These are phyloP conservation scores for Kuraishia cidri DNA, from an alignment of 805 yeast species.

Conservation along the genomic window DNA sequence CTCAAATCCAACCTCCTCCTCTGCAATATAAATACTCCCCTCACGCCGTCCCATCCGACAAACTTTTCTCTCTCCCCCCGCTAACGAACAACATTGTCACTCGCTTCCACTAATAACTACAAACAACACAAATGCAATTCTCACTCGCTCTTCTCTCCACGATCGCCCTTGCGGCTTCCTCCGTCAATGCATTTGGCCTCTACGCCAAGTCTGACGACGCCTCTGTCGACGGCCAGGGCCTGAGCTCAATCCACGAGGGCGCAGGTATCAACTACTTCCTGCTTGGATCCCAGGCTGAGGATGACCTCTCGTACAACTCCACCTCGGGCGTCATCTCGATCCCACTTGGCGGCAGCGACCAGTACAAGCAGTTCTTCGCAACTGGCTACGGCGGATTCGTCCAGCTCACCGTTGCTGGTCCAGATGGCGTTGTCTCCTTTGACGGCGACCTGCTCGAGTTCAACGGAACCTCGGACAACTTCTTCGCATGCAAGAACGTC, in stretches of 20 bases:
- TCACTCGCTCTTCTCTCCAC: conserved; percentile 7
- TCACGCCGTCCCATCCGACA: too few species aligned
- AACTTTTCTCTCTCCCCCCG: too few species aligned
- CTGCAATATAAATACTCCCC: too few species aligned
- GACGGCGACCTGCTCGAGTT: conserved; percentile 14
- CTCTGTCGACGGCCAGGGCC: conserved; percentile 18
- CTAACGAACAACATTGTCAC: too few species aligned
- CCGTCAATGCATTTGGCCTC: conserved; percentile 10
- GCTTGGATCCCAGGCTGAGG: conserved; percentile 7
- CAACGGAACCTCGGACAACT: conserved; percentile 20
- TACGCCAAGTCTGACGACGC: conserved; percentile 16
- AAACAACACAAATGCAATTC: conserved; percentile 6
- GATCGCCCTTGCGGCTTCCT: conserved; percentile 6
- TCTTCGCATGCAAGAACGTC: conserved; percentile 34
- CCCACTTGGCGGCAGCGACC: not conserved
- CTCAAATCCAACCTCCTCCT: too few species aligned
- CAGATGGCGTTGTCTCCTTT: conserved; percentile 2
- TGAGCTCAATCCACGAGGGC: conserved; percentile 29
- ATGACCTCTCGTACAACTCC: conserved; percentile 2
- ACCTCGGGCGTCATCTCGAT: not conserved
- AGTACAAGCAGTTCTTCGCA: conserved; percentile 1
- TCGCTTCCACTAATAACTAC: not conserved
- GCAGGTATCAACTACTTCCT: conserved; percentile 33
- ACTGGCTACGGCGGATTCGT: conserved; percentile 2
- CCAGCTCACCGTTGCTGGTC: conserved; percentile 4